These are phyloP conservation scores for Chlorophyllum brunneum DNA, from an alignment of 768 basidiomycete genomes.

Conservation along the genomic window DNA sequence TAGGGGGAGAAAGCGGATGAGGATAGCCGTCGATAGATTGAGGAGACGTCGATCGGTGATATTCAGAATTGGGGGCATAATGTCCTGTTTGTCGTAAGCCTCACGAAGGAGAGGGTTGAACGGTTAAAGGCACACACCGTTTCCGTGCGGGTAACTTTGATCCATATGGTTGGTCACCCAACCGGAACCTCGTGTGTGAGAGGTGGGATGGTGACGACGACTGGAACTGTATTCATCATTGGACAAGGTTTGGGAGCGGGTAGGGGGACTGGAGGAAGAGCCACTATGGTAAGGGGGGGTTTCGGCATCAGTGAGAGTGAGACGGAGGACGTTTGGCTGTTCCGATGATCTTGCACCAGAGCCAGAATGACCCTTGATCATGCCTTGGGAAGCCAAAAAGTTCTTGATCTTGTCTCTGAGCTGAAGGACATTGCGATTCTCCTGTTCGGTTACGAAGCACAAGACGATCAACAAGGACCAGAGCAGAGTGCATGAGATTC, in stretches of 20 bases:
- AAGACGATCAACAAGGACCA: conserved; percentile 12
- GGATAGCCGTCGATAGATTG: conserved; percentile 1
- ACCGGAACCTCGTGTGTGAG: background rate
- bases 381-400: conserved; percentile 76
- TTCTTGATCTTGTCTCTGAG: conserved; percentile 76
- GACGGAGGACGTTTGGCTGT: conserved; percentile 49
- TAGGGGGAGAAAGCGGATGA: conserved; percentile 9
- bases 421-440: conserved; percentile 61
- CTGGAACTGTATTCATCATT: conserved; percentile 14
- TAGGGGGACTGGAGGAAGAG: conserved; percentile 32
- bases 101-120: background rate
- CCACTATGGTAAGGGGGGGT: conserved; percentile 38
- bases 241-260: conserved; percentile 23
- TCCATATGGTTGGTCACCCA: background rate
- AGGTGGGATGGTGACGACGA: conserved; percentile 12
- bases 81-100: conserved; percentile 3
- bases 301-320: conserved; percentile 44
- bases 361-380: conserved; percentile 87
- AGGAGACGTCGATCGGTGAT: conserved; percentile 8
- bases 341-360: conserved; percentile 56
- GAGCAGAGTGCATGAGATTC: conserved; percentile 3
- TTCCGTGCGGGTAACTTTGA: background rate
- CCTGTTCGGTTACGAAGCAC: conserved; percentile 39
- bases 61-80: background rate
- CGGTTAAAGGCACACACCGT: background rate